phyloP scores from a whole-genome alignment of 1,284 basidiomycete species.

The Tilletia horrida region DNA sequence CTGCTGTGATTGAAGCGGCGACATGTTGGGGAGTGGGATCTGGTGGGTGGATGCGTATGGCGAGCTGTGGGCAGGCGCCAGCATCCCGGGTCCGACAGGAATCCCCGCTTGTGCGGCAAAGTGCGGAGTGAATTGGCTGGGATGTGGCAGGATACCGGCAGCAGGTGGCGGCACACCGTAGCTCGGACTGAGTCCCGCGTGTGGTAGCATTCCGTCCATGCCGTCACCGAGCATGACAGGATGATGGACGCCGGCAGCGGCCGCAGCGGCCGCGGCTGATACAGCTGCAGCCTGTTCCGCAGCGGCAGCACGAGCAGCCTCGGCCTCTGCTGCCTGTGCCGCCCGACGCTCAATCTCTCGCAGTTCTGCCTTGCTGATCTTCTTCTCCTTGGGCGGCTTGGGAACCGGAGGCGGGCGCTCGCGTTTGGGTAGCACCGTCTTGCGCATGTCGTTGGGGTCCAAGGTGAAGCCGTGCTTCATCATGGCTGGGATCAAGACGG shows the following conservation, averaged over 20 bases:
- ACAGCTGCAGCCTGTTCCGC: slow-evolving; percentile 14
- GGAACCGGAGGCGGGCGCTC: background rate
- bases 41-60: background rate
- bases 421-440: slow-evolving; percentile 40
- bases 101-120: too few species aligned
- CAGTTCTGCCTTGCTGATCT: slow-evolving; percentile 14
- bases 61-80: background rate
- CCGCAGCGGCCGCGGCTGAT: background rate
- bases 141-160: too few species aligned
- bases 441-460: slow-evolving; percentile 48
- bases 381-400: slow-evolving; percentile 16
- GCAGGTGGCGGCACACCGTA: too few species aligned
- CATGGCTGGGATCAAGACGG: slow-evolving; percentile 41
- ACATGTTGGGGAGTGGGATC: background rate
- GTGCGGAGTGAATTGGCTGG: too few species aligned
- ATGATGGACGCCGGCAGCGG: background rate
- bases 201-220: too few species aligned
- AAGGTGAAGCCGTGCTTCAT: slow-evolving; percentile 51
- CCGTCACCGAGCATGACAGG: background rate
- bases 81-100: too few species aligned
- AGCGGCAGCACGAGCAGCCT: background rate
- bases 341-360: slow-evolving; percentile 8
- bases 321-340: background rate
- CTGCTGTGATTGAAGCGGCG: background rate
- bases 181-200: too few species aligned